Evolutionary conservation across 2,329 filamentous ascomycete species (phyloP).

Genomic region (Trichophyton schoenleinii): DNA sequence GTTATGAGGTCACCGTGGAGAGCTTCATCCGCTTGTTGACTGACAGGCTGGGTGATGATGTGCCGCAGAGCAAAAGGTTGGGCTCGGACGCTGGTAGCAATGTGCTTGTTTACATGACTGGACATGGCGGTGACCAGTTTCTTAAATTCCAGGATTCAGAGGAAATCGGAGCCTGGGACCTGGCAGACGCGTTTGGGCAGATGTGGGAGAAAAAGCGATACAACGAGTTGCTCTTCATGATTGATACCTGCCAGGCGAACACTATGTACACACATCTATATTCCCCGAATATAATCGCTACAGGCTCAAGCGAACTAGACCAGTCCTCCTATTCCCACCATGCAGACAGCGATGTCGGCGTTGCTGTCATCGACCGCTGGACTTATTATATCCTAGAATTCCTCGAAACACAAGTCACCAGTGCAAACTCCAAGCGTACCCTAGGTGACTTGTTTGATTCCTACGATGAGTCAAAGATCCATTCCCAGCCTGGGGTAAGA

Average conservation of each 20-base stretch:
- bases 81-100: constrained; percentile 93
- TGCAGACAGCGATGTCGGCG: constrained; percentile 93
- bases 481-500: constrained; percentile 78
- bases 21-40: constrained; percentile 95
- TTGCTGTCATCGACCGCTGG: constrained; percentile 95
- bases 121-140: constrained; percentile 94
- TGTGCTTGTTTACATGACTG: constrained; percentile 98
- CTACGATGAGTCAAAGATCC: constrained; percentile 89
- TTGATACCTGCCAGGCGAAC: constrained; percentile 98
- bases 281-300: constrained; percentile 94
- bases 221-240: constrained; percentile 98
- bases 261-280: constrained; percentile 99
- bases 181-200: constrained; percentile 94
- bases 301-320: constrained; percentile 89
- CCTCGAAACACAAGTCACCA: constrained; percentile 77
- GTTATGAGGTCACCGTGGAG: constrained; percentile 97
- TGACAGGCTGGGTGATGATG: constrained; percentile 85
- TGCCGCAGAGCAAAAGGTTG: constrained; percentile 84
- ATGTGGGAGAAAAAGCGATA: constrained; percentile 99
- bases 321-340: constrained; percentile 96
- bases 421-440: constrained; percentile 75
- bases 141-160: constrained; percentile 97
- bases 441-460: constrained; percentile 91
- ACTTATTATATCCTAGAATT: constrained; percentile 99
- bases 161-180: constrained; percentile 90